These are phyloP conservation scores for Lentinula boryana DNA, from an alignment of 768 basidiomycete species.

Conservation along the genomic window DNA sequence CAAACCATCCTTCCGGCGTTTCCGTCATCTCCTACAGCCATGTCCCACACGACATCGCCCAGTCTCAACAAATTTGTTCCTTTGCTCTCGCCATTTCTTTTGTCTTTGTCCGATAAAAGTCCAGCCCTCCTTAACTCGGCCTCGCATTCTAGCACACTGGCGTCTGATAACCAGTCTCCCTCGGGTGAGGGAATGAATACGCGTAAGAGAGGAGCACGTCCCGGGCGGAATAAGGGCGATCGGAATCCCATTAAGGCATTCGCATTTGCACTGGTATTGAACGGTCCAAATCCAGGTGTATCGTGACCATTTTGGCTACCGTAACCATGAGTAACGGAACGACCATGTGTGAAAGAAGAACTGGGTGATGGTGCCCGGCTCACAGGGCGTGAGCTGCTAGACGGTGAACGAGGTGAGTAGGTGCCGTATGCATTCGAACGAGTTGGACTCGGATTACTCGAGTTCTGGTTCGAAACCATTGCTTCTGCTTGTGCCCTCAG, in stretches of 20 bases:
- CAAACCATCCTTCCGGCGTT: conserved; percentile 80
- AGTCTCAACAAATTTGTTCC: conserved; percentile 42
- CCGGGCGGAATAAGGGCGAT: conserved; percentile 64
- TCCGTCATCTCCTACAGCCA: conserved; percentile 80
- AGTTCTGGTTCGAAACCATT: conserved; percentile 18
- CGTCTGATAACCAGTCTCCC: conserved; percentile 81
- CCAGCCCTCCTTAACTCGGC: conserved; percentile 70
- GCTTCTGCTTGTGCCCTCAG: conserved; percentile 77
- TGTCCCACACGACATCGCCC: conserved; percentile 85
- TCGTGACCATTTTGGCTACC: neutral
- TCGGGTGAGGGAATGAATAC: conserved; percentile 86
- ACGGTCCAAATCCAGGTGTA: neutral
- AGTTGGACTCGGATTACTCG: neutral
- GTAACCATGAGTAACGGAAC: conserved; percentile 18
- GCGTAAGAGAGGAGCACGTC: conserved; percentile 70
- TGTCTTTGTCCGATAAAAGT: conserved; percentile 23
- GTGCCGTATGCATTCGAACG: neutral
- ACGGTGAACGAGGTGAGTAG: conserved; percentile 6
- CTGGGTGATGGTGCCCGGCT: conserved; percentile 69
- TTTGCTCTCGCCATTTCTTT: neutral
- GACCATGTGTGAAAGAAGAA: conserved; percentile 40
- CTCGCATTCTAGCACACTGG: conserved; percentile 75
- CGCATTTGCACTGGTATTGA: too few species aligned
- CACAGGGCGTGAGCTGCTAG: conserved; percentile 33
- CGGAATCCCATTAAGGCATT: conserved; percentile 18